Evolutionary conservation across 2,329 filamentous ascomycete genomes (phyloP).

Genomic region (Xylaria sp.): DNA sequence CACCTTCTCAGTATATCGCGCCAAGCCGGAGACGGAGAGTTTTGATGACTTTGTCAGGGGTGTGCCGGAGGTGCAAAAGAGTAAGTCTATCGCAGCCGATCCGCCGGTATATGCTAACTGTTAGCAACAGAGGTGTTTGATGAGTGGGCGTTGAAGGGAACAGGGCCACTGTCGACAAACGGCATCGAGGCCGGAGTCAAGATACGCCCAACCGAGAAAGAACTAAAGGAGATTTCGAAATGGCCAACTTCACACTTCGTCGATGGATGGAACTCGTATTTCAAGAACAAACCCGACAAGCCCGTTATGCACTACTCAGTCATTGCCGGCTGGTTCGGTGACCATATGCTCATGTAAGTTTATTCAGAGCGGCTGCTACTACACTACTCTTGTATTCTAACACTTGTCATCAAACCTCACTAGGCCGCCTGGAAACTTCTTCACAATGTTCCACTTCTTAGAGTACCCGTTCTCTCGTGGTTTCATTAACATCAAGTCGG

Average conservation of each 20-base stretch:
- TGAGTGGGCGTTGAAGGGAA: constrained; percentile 81
- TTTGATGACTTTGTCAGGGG: constrained; percentile 83
- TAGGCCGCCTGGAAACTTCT: constrained; percentile 79
- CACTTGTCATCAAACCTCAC: constrained; percentile 16
- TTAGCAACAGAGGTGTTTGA: constrained; percentile 64
- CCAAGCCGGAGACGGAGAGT: constrained; percentile 75
- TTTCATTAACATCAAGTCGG: constrained; percentile 71
- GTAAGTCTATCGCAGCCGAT: constrained; percentile 39
- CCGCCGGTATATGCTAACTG: constrained; percentile 13
- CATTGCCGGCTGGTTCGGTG: constrained; percentile 70
- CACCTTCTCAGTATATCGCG: constrained; percentile 72
- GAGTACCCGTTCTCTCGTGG: constrained; percentile 80
- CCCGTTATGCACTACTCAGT: constrained; percentile 86
- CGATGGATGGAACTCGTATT: constrained; percentile 80
- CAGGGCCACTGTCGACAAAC: constrained; percentile 77
- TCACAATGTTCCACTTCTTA: constrained; percentile 83
- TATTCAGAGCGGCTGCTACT: not conserved
- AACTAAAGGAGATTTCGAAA: constrained; percentile 69
- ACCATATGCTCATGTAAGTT: constrained; percentile 63
- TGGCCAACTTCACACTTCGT: constrained; percentile 79
- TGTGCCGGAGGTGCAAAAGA: constrained; percentile 73
- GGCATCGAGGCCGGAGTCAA: constrained; percentile 83
- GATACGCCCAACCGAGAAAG: constrained; percentile 71
- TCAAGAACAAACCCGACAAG: constrained; percentile 84
- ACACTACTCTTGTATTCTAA: not conserved